Evolutionary conservation across 768 basidiomycete genomes (phyloP), one percentile per base, ranked within the genome.

Genomic region (Suillus variegatus): DNA sequence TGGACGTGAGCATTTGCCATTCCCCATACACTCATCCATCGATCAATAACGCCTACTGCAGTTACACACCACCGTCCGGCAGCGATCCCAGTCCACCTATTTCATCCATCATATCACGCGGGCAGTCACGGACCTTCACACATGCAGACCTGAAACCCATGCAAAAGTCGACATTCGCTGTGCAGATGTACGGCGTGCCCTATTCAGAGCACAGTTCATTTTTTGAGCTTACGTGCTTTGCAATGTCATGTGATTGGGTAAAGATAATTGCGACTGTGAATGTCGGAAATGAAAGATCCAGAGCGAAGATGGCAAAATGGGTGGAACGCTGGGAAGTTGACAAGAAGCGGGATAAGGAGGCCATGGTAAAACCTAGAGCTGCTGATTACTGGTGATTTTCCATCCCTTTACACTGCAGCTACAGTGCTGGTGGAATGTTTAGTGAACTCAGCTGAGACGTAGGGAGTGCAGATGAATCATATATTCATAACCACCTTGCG

Each of bases 141-240:
- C 83, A 86, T 62, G 78, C 86, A 25, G 84, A 91, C 73, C 82
- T 97, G 18, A 85, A 83, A 51, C 85, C 88, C 25, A 86, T 84
- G 71, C 85, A 86, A 52, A 92, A 92, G 65, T 93, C 94, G 13
- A 90, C 89, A 18, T 69, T 86, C 18, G 77, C 80, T 40, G 76
- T 92, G 54, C 90, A 90, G 78, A 80, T 97, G 51, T 94, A 89
- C 72, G 91, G 93, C 61, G 88, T 93, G 63, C 92, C 89, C 12
- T 99, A 99, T 74, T 98, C 95, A 6, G 97, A 99, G 74, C 97
- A 99, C 75, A 94, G 93, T 40, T 95, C 93, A 41, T 98, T 98
- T 77, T 93, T 93, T 71, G 97, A 99, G 77, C 82, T 97, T 68
- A 97, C 95, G 13, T 96, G 94, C 75, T 98, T 98, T 75, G 94